Percentiles rank a stretch among this genome's conserved stretches.
Evolutionary conservation across 2,329 filamentous ascomycete genomes (phyloP).

Genomic region (Fusarium sp.): DNA sequence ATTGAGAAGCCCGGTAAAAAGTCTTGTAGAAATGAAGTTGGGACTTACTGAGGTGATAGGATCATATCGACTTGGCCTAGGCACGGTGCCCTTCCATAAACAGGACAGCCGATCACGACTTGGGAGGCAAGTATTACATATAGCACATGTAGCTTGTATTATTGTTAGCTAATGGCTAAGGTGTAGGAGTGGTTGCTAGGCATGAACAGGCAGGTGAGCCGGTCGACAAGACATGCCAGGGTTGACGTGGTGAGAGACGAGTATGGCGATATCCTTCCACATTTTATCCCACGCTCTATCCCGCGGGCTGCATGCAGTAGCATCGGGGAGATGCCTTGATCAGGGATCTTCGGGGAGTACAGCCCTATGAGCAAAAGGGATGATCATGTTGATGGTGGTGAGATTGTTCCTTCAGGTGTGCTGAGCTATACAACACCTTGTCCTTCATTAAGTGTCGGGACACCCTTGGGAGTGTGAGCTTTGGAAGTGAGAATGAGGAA

Average conservation of each 20-base stretch:
- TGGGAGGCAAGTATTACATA: background rate
- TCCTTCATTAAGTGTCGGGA: conserved; percentile 2
- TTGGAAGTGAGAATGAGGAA: background rate
- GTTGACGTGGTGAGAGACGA: conserved; percentile 25
- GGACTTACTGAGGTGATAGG: background rate
- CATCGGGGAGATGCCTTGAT: background rate
- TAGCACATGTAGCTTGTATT: background rate
- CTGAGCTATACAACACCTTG: background rate
- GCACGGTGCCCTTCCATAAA: background rate
- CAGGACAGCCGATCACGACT: background rate
- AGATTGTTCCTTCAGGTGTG: background rate
- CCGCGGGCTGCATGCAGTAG: background rate
- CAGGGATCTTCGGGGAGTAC: conserved; percentile 37
- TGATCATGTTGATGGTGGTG: background rate
- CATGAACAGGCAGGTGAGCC: conserved; percentile 36
- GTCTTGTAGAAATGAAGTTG: background rate
- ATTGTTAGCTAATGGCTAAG: background rate
- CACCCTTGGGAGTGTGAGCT: background rate
- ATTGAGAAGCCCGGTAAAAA: background rate
- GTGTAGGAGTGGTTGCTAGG: background rate
- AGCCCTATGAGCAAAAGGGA: conserved; percentile 22
- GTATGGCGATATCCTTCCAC: conserved; percentile 24
- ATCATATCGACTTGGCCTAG: background rate
- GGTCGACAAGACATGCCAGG: background rate
- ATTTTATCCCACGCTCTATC: background rate